Evolutionary conservation across 78 protist species (phyloP), one percentile per base, ranked within the genome.

Genomic region (Isochrysis galbana): DNA sequence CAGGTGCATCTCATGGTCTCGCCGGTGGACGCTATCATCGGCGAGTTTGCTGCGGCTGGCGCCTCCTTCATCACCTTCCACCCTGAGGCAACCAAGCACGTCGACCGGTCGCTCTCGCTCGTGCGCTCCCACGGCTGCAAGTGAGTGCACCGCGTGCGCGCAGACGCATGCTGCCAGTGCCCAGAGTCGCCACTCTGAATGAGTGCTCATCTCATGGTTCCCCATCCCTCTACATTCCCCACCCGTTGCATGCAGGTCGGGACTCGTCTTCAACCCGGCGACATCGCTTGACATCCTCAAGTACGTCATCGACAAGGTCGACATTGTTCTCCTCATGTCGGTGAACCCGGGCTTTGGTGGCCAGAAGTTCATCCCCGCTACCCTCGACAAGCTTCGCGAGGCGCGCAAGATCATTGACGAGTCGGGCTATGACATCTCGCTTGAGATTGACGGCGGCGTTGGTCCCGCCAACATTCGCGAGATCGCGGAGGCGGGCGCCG

Each of bases 331-430:
- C 21, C 90, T 91, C 45, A 95, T 95, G 96, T 87, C 93, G 0
- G 96, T 95, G 48, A 93, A 95, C 72, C 96, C 96, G 34, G 96
- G 96, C 46, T 95, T 95, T 47, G 96, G 96, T 10, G 96, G 96
- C 39, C 96, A 95, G 83, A 4, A 0, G 5, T 89, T 95, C 90
- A 90, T 90, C 80, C 92, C 92, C 11, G 39, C 39, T 26, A 77
- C 91, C 17, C 91, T 93, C n/a, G 87, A 91, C 78, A 93, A 93
- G 78, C 89, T 51, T 2, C 39, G 83, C 26, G 74, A 90, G 90
- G 61, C 84, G 32, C 92, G 96, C 90, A 39, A 36, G 80, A 5
- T 54, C n/a, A 61, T 90, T 55, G 92, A 90, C 83, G 86, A 19
- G 88, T 29, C 70, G 25, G 92, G 78, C 55, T 42, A 26, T 42